Base-by-base conservation (phyloP, 805 yeast genomes). In the Priceomyces carsonii region DNA sequence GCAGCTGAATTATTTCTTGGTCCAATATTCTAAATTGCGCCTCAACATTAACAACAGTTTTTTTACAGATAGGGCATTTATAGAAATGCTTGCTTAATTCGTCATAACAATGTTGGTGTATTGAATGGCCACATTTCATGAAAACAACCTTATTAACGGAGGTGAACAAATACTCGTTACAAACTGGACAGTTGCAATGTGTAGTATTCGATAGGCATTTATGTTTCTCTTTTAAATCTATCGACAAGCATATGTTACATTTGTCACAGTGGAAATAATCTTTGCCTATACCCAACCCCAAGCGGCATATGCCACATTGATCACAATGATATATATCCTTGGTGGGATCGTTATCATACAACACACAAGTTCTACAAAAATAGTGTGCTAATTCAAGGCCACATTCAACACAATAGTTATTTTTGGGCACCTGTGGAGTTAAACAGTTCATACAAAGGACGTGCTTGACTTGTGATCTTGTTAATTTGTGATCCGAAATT, bases 61-160 rank as follows among this genome's bases (percentile, higher is more conserved):
- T 79, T 36, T 87, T 82, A 55, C 98, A 90, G 2, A 86, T 73
- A 1, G 98, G 98, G 58, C 98, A 90, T 56, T 87, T 86, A 69
- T 88, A 90, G 10, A 85, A 79, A 54, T 85, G 88, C 46, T 80
- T 75, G n/a, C 86, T 77, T 55, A 84, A 80, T 45, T 86, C 91
- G 42, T 82, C 82, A 57, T 80, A 89, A 58, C 98, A 90, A 18
- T 59, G 52, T 56, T 88, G 87, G 62, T 90, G 98, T 39, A 90
- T 90, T 24, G 95, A 86, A 61, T 90, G 98, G 2, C 97, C 96
- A 62, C 98, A 90, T 32, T 74, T 69, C 96, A 90, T 88, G 57
- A 90, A 89, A 14, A 88, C 95, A 27, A 89, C 95, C 8, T 88
- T 82, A 53, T 70, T 73, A 5, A 84, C 79, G 3, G 93, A 82